Percentiles rank a stretch among this genome's conserved stretches.
Conservation (phyloP, 106 monocot species). For the Apostasia ramifera region DNA sequence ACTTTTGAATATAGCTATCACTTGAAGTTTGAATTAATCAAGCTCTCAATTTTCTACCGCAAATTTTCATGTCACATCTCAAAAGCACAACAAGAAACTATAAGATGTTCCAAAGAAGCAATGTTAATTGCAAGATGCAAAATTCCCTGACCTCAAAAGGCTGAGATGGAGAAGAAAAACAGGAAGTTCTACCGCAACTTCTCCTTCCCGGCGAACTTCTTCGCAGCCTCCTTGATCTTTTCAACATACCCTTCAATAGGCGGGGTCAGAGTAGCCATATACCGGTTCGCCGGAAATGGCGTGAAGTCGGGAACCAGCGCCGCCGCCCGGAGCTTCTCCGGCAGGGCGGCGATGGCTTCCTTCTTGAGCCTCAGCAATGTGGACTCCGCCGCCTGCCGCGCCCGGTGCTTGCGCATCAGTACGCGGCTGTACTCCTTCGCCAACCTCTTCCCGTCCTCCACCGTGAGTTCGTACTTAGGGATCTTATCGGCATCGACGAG, state of each 20-base stretch:
- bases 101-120: too few relatives aligned
- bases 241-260: constrained; percentile 81
- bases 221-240: constrained; percentile 60
- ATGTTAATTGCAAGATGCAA: neutral
- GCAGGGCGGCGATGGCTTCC: constrained; percentile 85
- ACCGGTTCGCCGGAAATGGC: constrained; percentile 59
- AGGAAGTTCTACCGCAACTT: constrained; percentile 33
- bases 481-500: constrained; percentile 67
- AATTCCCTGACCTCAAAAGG: constrained; percentile 10
- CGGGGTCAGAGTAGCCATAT: constrained; percentile 73
- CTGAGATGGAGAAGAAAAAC: neutral
- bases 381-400: constrained; percentile 64
- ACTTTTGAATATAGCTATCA: too few relatives aligned
- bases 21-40: too few relatives aligned
- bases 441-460: constrained; percentile 80
- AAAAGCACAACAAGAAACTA: too few relatives aligned
- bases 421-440: constrained; percentile 89
- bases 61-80: too few relatives aligned
- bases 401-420: constrained; percentile 74
- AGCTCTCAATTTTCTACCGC: too few relatives aligned
- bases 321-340: constrained; percentile 56
- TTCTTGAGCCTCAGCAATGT: constrained; percentile 62
- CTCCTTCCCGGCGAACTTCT: constrained; percentile 41
- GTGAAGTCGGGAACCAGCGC: constrained; percentile 70
- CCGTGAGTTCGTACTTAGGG: constrained; percentile 67